A percentile compares a stretch with the other conserved stretches of the same genome.
phyloP scores from a whole-genome alignment of 495 filamentous ascomycete species.

The Xylaria cubensis region DNA sequence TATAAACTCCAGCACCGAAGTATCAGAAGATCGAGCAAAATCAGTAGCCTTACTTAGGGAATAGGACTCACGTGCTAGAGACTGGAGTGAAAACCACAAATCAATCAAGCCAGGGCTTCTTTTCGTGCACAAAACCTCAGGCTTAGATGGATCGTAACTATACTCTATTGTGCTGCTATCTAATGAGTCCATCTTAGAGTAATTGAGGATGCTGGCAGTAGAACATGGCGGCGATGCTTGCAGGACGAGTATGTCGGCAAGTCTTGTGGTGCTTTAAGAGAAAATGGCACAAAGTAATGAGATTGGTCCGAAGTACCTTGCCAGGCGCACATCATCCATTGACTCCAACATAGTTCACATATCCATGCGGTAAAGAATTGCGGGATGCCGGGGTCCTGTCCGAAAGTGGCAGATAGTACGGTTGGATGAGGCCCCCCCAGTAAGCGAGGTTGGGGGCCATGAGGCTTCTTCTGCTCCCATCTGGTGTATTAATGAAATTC shows the following conservation, averaged over 20 bases:
- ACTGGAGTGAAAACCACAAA: not conserved
- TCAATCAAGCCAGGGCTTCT: not conserved
- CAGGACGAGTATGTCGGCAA: not conserved
- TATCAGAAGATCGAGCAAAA: not conserved
- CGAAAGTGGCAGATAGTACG: not conserved
- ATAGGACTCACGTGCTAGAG: not conserved
- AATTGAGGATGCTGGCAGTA: not conserved
- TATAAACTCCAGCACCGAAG: not conserved
- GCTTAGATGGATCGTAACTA: not conserved
- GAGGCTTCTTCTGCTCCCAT: not conserved
- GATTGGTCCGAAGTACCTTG: not conserved
- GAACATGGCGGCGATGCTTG: not conserved
- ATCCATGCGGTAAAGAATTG: not conserved
- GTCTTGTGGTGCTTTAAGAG: not conserved
- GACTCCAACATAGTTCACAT: not conserved
- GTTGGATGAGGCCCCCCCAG: not conserved
- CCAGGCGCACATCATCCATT: not conserved
- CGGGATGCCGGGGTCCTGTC: not conserved
- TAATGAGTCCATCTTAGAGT: not conserved
- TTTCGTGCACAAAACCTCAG: not conserved
- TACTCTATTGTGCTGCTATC: not conserved
- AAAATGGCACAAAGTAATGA: not conserved
- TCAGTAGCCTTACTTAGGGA: not conserved
- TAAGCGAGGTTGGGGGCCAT: constrained; percentile 4
- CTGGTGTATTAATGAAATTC: not conserved